A percentile compares a stretch with the other conserved stretches of the same genome.
Conservation (phyloP, 345 rosid species). For the Cardiospermum halicacabum region DNA sequence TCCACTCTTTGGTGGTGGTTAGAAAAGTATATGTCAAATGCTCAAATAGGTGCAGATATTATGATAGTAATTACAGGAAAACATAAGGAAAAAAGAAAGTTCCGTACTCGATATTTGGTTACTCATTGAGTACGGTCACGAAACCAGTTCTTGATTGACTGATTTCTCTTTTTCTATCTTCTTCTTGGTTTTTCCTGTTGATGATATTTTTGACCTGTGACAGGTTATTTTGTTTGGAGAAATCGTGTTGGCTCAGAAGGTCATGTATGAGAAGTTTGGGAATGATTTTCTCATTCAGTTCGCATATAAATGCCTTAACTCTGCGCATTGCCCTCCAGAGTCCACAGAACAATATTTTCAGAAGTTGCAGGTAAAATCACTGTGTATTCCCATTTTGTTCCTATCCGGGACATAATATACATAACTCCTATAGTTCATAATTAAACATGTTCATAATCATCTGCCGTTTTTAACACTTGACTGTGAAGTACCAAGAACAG, state of each 20-base stretch:
- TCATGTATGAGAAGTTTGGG: slow-evolving; percentile 93
- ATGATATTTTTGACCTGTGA: slow-evolving; percentile 14
- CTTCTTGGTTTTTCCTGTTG: neutral
- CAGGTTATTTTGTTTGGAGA: slow-evolving; percentile 86
- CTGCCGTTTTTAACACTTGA: neutral
- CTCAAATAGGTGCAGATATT: neutral
- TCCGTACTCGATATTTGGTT: neutral
- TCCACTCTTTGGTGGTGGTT: neutral
- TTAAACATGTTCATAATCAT: neutral
- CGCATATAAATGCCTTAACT: slow-evolving; percentile 48
- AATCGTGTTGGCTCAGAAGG: slow-evolving; percentile 80
- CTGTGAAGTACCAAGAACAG: neutral
- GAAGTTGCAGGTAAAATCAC: slow-evolving; percentile 82
- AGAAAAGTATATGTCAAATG: neutral
- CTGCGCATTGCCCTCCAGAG: slow-evolving; percentile 59
- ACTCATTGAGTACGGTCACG: neutral
- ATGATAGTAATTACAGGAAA: neutral
- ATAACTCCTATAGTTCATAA: no score
- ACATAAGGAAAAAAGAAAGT: no score
- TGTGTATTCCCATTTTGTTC: neutral
- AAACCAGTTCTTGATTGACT: neutral
- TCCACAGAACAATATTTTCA: slow-evolving; percentile 76
- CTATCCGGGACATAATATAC: neutral
- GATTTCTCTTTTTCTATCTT: neutral
- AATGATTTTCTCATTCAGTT: slow-evolving; percentile 61